Evolutionary conservation across 139 green algal genomes (phyloP).

Genomic region (Chlorella sorokiniana): DNA sequence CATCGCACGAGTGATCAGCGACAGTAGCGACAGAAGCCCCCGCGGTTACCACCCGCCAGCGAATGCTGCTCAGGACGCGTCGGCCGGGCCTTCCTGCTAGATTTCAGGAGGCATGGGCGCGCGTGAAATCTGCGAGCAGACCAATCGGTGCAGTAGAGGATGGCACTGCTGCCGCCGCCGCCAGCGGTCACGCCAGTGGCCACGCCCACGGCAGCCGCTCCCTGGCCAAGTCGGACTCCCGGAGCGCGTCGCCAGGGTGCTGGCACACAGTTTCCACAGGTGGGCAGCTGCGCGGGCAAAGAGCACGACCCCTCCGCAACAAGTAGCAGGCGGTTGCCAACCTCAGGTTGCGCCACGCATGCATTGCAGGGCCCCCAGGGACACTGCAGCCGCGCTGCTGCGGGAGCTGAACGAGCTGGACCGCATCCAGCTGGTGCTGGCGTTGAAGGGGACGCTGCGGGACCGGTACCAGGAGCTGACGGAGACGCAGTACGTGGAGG

Average conservation of each 20-base stretch:
- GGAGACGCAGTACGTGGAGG: conserved; percentile 28
- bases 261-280: conserved; percentile 13
- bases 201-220: too few species aligned
- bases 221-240: too few species aligned
- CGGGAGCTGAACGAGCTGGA: conserved; percentile 36
- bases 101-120: too few species aligned
- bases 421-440: conserved; percentile 46
- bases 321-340: neutral
- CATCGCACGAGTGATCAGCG: too few species aligned
- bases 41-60: too few species aligned
- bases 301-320: neutral
- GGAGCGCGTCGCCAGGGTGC: conserved; percentile 11
- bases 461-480: neutral
- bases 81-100: too few species aligned
- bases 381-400: conserved; percentile 37
- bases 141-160: too few species aligned
- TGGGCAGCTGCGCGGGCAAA: neutral
- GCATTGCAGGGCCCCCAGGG: conserved; percentile 20
- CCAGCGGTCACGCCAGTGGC: too few species aligned
- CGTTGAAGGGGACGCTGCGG: conserved; percentile 17
- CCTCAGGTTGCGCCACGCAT: neutral
- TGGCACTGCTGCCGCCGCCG: too few species aligned
- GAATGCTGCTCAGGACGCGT: too few species aligned
- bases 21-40: neutral
- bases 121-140: too few species aligned